phyloP scores from a whole-genome alignment of 2,329 filamentous ascomycete genomes.

The Pseudogymnoascus sp. region DNA sequence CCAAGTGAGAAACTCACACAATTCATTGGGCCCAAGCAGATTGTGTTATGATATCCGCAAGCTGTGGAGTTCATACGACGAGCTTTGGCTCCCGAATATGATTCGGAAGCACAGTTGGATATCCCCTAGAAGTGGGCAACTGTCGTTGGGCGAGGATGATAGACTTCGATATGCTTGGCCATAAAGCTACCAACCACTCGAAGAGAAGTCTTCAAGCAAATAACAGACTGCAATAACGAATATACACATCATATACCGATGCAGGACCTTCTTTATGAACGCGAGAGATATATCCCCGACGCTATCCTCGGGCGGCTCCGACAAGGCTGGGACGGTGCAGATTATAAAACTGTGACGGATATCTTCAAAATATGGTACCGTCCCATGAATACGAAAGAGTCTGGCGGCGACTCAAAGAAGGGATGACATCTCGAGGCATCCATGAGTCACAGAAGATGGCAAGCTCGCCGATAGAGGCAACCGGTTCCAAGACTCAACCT shows the following conservation, averaged over 20 bases:
- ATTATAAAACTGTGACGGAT: neutral
- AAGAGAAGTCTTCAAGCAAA: neutral
- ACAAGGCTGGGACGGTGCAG: neutral
- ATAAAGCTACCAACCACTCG: neutral
- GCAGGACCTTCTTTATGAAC: neutral
- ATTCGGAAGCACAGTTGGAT: neutral
- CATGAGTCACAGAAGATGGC: neutral
- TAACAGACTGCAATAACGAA: neutral
- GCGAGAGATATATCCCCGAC: neutral
- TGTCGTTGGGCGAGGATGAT: neutral
- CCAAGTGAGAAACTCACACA: neutral
- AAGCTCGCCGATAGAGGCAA: neutral
- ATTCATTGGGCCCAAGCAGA: neutral
- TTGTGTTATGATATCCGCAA: neutral
- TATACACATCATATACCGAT: neutral
- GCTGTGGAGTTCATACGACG: neutral
- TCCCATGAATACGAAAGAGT: neutral
- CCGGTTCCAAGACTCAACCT: neutral
- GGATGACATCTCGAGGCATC: neutral
- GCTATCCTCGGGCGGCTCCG: neutral
- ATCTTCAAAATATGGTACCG: neutral
- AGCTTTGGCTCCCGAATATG: neutral
- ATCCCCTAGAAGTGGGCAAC: neutral
- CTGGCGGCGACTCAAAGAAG: neutral
- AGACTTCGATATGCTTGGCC: neutral